Evolutionary conservation across 495 filamentous ascomycete species (phyloP).

Genomic region (Penicillium diatomitis): DNA sequence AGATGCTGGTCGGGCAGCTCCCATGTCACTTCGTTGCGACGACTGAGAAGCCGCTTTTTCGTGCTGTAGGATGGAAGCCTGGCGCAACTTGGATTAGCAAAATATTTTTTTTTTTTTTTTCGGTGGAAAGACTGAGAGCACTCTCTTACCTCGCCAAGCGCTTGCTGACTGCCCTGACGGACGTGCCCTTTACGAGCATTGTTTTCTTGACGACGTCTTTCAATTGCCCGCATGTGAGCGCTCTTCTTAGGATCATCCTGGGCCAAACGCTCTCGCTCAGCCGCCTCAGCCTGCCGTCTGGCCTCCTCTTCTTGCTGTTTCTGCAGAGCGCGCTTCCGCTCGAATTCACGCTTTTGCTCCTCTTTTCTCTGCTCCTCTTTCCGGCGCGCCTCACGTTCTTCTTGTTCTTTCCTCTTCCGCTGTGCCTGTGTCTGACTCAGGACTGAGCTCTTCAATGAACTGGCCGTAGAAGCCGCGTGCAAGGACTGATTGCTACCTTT

Average conservation of each 20-base stretch:
- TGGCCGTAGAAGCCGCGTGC: slow-evolving; percentile 52
- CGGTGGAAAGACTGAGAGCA: not conserved
- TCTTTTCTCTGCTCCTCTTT: slow-evolving; percentile 63
- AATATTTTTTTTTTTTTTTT: not conserved
- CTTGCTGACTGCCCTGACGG: slow-evolving; percentile 41
- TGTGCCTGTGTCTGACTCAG: slow-evolving; percentile 42
- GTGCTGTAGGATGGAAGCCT: slow-evolving; percentile 31
- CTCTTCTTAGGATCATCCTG: slow-evolving; percentile 55
- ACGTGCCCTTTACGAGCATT: slow-evolving; percentile 44
- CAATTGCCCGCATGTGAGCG: slow-evolving; percentile 60
- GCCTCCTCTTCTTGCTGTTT: slow-evolving; percentile 43
- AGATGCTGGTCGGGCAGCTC: slow-evolving; percentile 41
- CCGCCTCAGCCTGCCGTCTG: slow-evolving; percentile 39
- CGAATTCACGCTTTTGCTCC: slow-evolving; percentile 40
- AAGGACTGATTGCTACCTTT: slow-evolving; percentile 65
- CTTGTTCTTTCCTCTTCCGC: slow-evolving; percentile 62
- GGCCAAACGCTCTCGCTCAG: slow-evolving; percentile 36
- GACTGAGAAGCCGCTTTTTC: slow-evolving; percentile 25
- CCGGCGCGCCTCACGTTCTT: slow-evolving; percentile 68
- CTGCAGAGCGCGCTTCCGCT: slow-evolving; percentile 60
- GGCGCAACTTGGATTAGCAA: not conserved
- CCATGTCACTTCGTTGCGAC: slow-evolving; percentile 40
- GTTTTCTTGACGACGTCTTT: slow-evolving; percentile 54
- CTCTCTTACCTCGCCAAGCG: slow-evolving; percentile 32
- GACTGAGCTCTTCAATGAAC: slow-evolving; percentile 60